Base-by-base conservation (phyloP, 2,329 filamentous ascomycete species). In the Neophaeococcomyces aloes region DNA sequence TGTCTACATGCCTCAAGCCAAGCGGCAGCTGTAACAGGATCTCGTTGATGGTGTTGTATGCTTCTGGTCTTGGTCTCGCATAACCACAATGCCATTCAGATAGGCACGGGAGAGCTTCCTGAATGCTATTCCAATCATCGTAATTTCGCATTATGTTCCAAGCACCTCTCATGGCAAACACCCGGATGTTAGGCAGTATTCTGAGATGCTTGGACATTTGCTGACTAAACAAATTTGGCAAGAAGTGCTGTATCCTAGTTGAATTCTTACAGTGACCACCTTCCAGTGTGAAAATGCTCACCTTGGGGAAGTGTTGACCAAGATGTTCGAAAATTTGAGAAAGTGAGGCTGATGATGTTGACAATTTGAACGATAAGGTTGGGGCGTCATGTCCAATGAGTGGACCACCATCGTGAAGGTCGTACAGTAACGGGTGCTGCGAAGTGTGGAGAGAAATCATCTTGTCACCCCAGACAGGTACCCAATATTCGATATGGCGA, bases 181-280 rank as follows among this genome's bases (percentile, higher is more conserved):
- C 84, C 42, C 72, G 72, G 25, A 86, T 72, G 2, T 74, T 73
- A 2, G 66, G 59, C 2, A 83, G 65, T 14, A 35, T 18, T 19
- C 41, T 18, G 14, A 44, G 25, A 15, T 17, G 41, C 15, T 61
- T 53, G 7, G 72, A 67, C 6, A 78, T 59, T 1, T 56, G 49
- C 34, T 54, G 47, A 3, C 56, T 57, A 47, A 50, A 50, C 6
- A 53, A 41, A 27, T 61, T 59, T 17, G 59, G 54, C 29, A 68
- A 60, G 56, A 78, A 79, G 48, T 78, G 72, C 35, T 62, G 63
- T 38, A 86, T 78, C 60, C 78, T 77, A 4, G 81, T 81, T 2
- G 82, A 79, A 59, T 84, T 85, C 58, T 81, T 83, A 50, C 81
- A 75, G 58, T 86, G 80, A 3, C 83, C 82, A n/a, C 81, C 83